Base-by-base conservation (phyloP, 1,284 basidiomycete species). In the Cronartium quercuum region DNA sequence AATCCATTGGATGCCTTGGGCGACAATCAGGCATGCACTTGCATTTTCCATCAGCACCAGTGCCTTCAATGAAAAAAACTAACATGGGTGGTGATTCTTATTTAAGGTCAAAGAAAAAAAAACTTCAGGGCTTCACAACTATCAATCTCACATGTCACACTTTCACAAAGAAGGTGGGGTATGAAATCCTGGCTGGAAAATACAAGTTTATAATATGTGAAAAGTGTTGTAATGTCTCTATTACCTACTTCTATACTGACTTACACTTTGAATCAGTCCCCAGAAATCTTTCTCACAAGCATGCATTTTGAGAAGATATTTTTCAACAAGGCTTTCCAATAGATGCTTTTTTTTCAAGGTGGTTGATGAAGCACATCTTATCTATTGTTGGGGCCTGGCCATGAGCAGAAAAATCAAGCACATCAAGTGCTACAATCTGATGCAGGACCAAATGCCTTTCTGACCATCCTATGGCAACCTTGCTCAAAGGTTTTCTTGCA, bases 1-100 rank as follows among this genome's bases (percentile, higher is more conserved):
- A 66, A 66, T 29, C 41, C 64, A 9, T 51, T 66, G 64, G 64
- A 66, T 47, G 41, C 64, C n/a, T 34, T 66, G 1, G 21, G 64
- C 12, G 40, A 67, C 18, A 47, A 67, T 35, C 66, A 67, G 47
- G 66, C 38, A 18, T n/a, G 66, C 55, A 29, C 35, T 29, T 13
- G 24, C 57, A 60, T 60, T 13, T 34, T 21, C 7, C 2, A 51
- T 67, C n/a, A 51, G 18, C 7, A 18, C 38, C 38, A 13, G 21
- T 37, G 6, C 12, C 15, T 44, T 12, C 37, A 35, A n/a, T 34
- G 57, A 44, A 1, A 44, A 15, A 4, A n/a, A 66, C 13, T 60
- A 3, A 44, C 34, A 1, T 2, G 13, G 3, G 35, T 12, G 21
- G 7, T 21, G 40, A n/a, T 12, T 7, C 24, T 21, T 24, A 41